These are phyloP conservation scores for Penicillium simplicissimum DNA, from an alignment of 495 filamentous ascomycete species.

Conservation along the genomic window DNA sequence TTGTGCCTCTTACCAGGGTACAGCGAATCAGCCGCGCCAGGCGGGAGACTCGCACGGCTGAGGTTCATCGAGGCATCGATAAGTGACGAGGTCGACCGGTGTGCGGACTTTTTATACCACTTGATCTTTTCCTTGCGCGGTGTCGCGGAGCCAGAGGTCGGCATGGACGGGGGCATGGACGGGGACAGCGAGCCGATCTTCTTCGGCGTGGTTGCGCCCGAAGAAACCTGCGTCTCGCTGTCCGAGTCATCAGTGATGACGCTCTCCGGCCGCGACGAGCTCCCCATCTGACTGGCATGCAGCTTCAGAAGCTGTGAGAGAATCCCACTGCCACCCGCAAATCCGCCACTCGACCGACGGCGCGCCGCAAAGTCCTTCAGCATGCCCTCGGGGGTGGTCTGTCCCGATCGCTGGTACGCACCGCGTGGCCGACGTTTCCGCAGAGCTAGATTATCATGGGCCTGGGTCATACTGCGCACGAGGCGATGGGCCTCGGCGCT, in stretches of 20 bases:
- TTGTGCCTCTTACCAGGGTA: conserved; percentile 35
- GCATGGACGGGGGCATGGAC: conserved; percentile 16
- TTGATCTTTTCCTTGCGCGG: conserved; percentile 59
- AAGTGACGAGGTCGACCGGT: conserved; percentile 45
- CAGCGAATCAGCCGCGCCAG: conserved; percentile 27
- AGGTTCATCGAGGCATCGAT: conserved; percentile 53
- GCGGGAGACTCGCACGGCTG: conserved; percentile 37
- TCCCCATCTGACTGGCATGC: conserved; percentile 31
- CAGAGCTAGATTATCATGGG: conserved; percentile 21
- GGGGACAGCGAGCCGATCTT: conserved; percentile 28
- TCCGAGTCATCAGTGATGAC: conserved; percentile 46
- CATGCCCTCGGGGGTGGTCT: conserved; percentile 39
- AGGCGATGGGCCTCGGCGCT: conserved; percentile 47
- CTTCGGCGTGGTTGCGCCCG: conserved; percentile 39
- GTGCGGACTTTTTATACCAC: conserved; percentile 63
- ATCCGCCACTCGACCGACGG: conserved; percentile 25
- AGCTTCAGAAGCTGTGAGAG: conserved; percentile 43
- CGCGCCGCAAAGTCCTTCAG: conserved; percentile 33
- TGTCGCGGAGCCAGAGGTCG: conserved; percentile 54
- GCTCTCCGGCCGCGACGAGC: conserved; percentile 34
- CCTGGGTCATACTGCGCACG: conserved; percentile 43
- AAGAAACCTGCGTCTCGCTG: conserved; percentile 39
- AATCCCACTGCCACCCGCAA: conserved; percentile 38
- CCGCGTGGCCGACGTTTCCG: conserved; percentile 36
- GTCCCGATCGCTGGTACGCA: conserved; percentile 42